These are phyloP conservation scores for Aspergillus melleus DNA, from an alignment of 2,329 filamentous ascomycete species.

Conservation along the genomic window DNA sequence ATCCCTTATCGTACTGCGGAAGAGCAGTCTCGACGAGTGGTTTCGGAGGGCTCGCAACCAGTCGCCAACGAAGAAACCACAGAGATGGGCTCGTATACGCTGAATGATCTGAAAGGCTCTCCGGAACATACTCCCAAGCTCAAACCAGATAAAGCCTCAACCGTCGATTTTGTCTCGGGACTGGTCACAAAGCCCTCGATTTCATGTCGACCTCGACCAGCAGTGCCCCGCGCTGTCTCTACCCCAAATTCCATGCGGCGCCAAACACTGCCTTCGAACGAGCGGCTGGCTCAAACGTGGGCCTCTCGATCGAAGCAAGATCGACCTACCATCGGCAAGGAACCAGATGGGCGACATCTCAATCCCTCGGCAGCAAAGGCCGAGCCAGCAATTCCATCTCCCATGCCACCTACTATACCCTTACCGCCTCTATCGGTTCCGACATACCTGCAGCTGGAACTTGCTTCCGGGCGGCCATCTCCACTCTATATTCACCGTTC, in stretches of 20 bases:
- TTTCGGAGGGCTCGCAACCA: conserved; percentile 21
- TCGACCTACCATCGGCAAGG: conserved; percentile 28
- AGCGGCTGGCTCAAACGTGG: conserved; percentile 35
- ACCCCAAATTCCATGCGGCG: conserved; percentile 36
- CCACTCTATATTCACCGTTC: conserved; percentile 64
- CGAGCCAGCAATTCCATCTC: conserved; percentile 41
- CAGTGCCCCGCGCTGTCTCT: conserved; percentile 37
- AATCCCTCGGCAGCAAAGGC: conserved; percentile 25
- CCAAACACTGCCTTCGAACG: conserved; percentile 31
- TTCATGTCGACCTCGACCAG: conserved; percentile 31
- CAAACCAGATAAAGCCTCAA: conserved; percentile 26
- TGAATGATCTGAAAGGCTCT: conserved; percentile 29
- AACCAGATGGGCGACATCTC: conserved; percentile 35
- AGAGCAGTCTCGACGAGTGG: conserved; percentile 22
- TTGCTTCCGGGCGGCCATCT: conserved; percentile 61
- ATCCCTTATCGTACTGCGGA: conserved; percentile 49
- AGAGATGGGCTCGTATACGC: conserved; percentile 18
- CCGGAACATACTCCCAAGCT: conserved; percentile 20
- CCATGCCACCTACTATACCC: conserved; percentile 56
- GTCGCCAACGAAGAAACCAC: conserved; percentile 11
- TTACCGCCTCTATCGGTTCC: conserved; percentile 64
- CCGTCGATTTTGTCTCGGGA: conserved; percentile 25
- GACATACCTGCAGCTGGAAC: conserved; percentile 65
- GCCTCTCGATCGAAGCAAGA: conserved; percentile 36
- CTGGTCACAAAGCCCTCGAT: conserved; percentile 22